Evolutionary conservation across 1,284 basidiomycete species (phyloP), one percentile per base, ranked within the genome.

Genomic region (Cutaneotrichosporon dermatis): DNA sequence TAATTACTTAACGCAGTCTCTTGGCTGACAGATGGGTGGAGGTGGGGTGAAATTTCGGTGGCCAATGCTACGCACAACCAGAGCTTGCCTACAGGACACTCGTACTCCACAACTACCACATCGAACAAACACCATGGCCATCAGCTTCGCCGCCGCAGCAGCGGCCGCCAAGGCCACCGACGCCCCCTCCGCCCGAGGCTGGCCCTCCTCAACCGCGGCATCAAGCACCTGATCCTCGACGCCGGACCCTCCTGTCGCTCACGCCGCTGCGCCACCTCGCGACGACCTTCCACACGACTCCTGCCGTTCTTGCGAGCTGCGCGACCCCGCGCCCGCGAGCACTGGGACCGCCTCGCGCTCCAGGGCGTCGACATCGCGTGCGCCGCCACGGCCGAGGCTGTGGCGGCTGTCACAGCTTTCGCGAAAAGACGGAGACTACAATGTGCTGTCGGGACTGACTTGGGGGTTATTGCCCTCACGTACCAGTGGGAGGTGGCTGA

Each of bases 351-450:
- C 64, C 82, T 91, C 11, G 70, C 63, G 7, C 56, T 76, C 46
- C 57, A 58, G n/a, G 90, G 90, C 12, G 87, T 92, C 48, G 84
- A 86, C 49, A 83, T 92, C 55, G n/a, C 82, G 85, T 69, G 84
- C 65, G 82, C 84, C 43, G 90, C 93, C 13, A 84, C 88, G 72
- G 79, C 87, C 52, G 81, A 84, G 3, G 87, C 90, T 39, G 76
- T 96, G 62, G 80, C 88, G 9, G 84, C 88, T 79, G 96, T 95
- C 8, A 89, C 90, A 53, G 87, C 89, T 63, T 90, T 88, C 78
- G 91, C 96, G 3, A 94, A 92, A 91, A 92, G 82, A 97, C 95
- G 96, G 96, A 78, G 96, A 99, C 79, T 95, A 92, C 73, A 83
- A 90, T 40, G 95, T 95, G 49, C 83, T 99, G 37, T 97, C 93